A percentile compares a stretch with the other conserved stretches of the same genome.
These are phyloP conservation scores for Pyrrhoderma lamaoense DNA, from an alignment of 1,284 basidiomycete species.

Conservation along the genomic window DNA sequence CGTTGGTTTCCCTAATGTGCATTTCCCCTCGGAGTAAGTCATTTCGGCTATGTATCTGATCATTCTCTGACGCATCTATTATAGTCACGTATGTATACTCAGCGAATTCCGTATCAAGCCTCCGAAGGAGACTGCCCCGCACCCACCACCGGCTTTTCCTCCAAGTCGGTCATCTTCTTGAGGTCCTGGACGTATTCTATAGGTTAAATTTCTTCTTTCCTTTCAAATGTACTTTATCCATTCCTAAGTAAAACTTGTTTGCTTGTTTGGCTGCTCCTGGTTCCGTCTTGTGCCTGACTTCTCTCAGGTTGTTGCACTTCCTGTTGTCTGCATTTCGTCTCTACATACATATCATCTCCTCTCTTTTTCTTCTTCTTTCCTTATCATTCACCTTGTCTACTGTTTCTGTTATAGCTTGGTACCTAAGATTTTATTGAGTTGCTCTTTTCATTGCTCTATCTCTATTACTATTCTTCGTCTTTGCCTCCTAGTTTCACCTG, in stretches of 20 bases:
- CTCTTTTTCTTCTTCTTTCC: conserved; percentile 11
- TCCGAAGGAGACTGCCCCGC: conserved; percentile 38
- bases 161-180: conserved; percentile 16
- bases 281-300: conserved; percentile 1
- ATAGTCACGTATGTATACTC: conserved; percentile 59
- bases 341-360: conserved; percentile 6
- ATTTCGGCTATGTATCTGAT: conserved; percentile 15
- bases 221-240: conserved; percentile 13
- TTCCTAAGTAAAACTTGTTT: conserved; percentile 7
- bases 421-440: too few species aligned
- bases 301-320: conserved; percentile 9
- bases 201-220: conserved; percentile 2
- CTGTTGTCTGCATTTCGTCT: conserved; percentile 4
- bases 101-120: conserved; percentile 72
- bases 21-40: conserved; percentile 92
- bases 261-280: conserved; percentile 3
- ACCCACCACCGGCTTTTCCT: conserved; percentile 29
- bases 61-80: conserved; percentile 21
- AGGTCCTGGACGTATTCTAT: conserved; percentile 1
- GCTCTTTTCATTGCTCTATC: background rate
- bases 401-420: background rate
- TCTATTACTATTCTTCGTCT: conserved; percentile 1
- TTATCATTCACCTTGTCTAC: background rate
- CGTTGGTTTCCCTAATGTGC: conserved; percentile 95
- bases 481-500: conserved; percentile 3